These are phyloP conservation scores for Chondrostereum purpureum DNA, from an alignment of 1,284 basidiomycete species.

Conservation along the genomic window DNA sequence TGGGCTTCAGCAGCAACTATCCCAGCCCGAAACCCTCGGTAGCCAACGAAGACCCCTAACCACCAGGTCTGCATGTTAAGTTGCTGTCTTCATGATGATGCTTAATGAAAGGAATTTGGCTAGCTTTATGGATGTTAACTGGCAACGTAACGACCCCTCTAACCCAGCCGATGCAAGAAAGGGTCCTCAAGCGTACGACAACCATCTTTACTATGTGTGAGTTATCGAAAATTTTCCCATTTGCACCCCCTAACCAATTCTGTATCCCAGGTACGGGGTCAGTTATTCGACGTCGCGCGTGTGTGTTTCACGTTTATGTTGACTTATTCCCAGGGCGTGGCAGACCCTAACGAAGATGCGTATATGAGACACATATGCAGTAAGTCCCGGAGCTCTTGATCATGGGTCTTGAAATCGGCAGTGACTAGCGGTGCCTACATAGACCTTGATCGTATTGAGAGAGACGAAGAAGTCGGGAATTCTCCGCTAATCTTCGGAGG, in stretches of 20 bases:
- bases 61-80: background rate
- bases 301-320: too few species aligned
- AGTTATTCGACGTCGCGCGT: slow-evolving; percentile 2
- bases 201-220: slow-evolving; percentile 70
- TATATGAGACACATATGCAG: slow-evolving; percentile 69
- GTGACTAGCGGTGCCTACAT: background rate
- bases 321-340: slow-evolving; percentile 47
- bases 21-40: background rate
- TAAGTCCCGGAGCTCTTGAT: too few species aligned
- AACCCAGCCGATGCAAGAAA: slow-evolving; percentile 63
- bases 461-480: slow-evolving; percentile 42
- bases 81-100: background rate
- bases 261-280: slow-evolving; percentile 51
- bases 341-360: slow-evolving; percentile 53
- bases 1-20: background rate
- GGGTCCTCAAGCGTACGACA: slow-evolving; percentile 71
- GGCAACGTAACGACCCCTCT: slow-evolving; percentile 61
- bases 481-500: slow-evolving; percentile 57
- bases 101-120: background rate
- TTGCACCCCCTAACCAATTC: slow-evolving; percentile 10
- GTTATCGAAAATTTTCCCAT: slow-evolving; percentile 14
- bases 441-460: slow-evolving; percentile 48
- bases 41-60: background rate
- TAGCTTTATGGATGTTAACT: slow-evolving; percentile 74
- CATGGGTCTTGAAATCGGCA: too few species aligned